These are phyloP conservation scores for Porcisia deanei DNA, from an alignment of 208 protist genomes.

Conservation along the genomic window DNA sequence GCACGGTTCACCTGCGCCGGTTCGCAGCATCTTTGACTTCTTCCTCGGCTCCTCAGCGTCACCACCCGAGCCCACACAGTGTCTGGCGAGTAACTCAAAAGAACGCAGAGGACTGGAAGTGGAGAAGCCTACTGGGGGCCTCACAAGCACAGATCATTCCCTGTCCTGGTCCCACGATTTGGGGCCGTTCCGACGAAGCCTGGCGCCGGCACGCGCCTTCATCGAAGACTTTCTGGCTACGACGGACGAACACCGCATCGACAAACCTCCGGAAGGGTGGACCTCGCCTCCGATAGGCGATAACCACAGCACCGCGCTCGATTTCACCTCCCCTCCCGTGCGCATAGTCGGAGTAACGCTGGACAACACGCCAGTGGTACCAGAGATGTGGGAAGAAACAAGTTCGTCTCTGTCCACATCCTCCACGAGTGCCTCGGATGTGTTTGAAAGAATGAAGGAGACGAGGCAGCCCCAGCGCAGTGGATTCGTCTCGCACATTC, in stretches of 20 bases:
- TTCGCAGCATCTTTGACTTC: slow-evolving; percentile 13
- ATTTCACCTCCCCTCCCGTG: neutral
- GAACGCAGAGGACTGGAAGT: neutral
- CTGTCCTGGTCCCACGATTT: neutral
- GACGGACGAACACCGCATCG: slow-evolving; percentile 3
- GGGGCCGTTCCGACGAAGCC: slow-evolving; percentile 11
- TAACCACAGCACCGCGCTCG: neutral
- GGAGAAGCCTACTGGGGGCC: neutral
- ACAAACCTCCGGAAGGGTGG: neutral
- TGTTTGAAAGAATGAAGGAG: neutral
- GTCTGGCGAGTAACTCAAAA: neutral
- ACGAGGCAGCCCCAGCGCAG: neutral
- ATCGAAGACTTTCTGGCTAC: slow-evolving; percentile 25
- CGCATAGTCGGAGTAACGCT: slow-evolving; percentile 9
- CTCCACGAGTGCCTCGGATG: neutral
- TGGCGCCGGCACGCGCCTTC: slow-evolving; percentile 13
- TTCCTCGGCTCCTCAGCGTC: slow-evolving; percentile 19
- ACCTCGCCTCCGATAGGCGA: neutral
- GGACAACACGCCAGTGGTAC: slow-evolving; percentile 23
- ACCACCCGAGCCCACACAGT: neutral
- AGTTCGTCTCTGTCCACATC: slow-evolving; percentile 14
- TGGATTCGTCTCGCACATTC: neutral
- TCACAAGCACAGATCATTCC: neutral
- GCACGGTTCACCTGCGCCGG: neutral
- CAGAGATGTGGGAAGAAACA: slow-evolving; percentile 31